Base-by-base conservation (phyloP, 2,329 filamentous ascomycete species). In the Fusarium torreyae region DNA sequence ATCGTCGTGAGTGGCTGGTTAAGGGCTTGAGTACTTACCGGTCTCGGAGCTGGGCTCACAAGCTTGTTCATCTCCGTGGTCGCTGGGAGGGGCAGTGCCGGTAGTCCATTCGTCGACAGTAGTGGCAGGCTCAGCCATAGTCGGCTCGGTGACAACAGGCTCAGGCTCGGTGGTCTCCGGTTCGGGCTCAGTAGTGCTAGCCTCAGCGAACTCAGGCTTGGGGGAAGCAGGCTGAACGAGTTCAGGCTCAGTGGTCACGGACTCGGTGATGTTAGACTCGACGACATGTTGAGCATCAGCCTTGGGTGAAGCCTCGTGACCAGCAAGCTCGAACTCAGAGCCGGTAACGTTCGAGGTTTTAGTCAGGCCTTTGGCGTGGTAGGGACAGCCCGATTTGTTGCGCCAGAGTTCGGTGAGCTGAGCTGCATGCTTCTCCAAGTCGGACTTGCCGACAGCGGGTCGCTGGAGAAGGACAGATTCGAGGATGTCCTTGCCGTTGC, bases 391-490 rank as follows among this genome's bases (percentile, higher is more conserved):
- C 3, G 34, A 0, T n/a, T 64, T 40, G 4, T n/a, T 26, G 1
- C 60, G 64, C 71, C 71, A 70, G 3, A 69, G 54, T 1, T n/a
- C 28, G 4, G 28, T 18, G 1, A 74, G 36, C 6, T 34, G 11
- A 2, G 34, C 42, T 1, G 13, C 5, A 1, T 65, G 55, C 11
- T 68, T 44, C 1, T 33, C 26, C n/a, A n/a, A 40, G 6, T 14
- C 18, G 3, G 11, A 17, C 2, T 31, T 24, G 8, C 50, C 39
- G 6, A 72, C 14, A 1, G 63, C 13, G 3, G 44, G 17, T 13
- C 53, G 44, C n/a, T 66, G 44, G 1, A 75, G 57, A 0, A 75
- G 63, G 0, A 40, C 14, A 0, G 73, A 73, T 6, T 74, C 65
- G 2, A 72, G 42, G 1, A 74, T 53, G 15, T 75, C 39, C 0